Evolutionary conservation across 2,329 filamentous ascomycete genomes (phyloP).

Genomic region (Exophiala oligosperma): DNA sequence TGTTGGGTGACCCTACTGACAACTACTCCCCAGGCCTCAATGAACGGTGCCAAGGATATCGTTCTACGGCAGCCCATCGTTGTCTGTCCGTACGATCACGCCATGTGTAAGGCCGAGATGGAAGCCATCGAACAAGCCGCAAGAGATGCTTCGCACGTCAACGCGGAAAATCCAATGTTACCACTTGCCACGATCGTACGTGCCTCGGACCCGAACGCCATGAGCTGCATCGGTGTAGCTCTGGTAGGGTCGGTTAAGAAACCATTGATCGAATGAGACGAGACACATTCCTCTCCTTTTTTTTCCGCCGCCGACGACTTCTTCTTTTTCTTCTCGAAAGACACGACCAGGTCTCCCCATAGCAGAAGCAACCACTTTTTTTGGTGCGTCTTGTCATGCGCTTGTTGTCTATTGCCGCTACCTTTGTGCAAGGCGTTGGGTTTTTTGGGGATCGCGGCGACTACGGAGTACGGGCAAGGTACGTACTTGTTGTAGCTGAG

Average conservation of each 20-base stretch:
- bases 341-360: background rate
- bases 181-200: constrained; percentile 80
- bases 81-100: constrained; percentile 91
- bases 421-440: constrained; percentile 17
- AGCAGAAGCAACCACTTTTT: too few species aligned
- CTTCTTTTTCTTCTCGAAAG: too few species aligned
- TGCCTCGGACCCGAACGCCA: constrained; percentile 68
- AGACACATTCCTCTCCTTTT: too few species aligned
- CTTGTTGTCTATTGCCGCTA: constrained; percentile 1
- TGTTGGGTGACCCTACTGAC: background rate
- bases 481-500: too few species aligned
- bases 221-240: constrained; percentile 61
- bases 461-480: too few species aligned
- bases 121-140: constrained; percentile 95
- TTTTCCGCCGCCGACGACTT: too few species aligned
- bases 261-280: constrained; percentile 64
- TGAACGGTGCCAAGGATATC: constrained; percentile 87
- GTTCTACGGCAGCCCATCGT: constrained; percentile 87
- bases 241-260: constrained; percentile 64
- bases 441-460: background rate
- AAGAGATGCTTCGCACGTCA: constrained; percentile 84
- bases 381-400: too few species aligned
- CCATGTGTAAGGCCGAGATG: constrained; percentile 97
- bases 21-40: constrained; percentile 67
- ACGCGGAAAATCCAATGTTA: constrained; percentile 89